Evolutionary conservation across 2,329 filamentous ascomycete species (phyloP), one percentile per base, ranked within the genome.

Genomic region (Clarireedia monteithiana): DNA sequence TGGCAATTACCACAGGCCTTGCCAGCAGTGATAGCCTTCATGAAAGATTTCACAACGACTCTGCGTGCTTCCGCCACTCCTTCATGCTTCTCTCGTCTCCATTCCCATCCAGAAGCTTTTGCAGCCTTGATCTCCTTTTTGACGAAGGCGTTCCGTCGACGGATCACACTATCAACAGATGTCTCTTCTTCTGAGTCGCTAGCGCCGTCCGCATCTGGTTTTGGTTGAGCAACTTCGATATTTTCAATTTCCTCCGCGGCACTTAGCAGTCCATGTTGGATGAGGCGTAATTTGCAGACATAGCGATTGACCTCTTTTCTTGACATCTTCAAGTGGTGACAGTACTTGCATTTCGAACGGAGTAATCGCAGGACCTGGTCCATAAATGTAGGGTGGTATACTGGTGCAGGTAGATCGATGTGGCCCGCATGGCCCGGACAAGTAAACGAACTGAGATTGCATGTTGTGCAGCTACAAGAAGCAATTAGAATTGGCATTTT

Each of bases 321-420:
- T n/a, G 86, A 78, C 69, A 96, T 79, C 68, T 88, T 89, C 63
- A 99, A 84, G 56, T 85, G 84, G 68, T 91, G 86, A 73, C 95
- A 99, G 74, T 96, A 96, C 58, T 86, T 81, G 70, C 94, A 99
- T 71, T 92, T 88, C 53, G 89, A 87, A 64, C 91, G 85, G 20
- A 99, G 79, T 47, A 99, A 77, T 46, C 89, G 86, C 61, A 95
- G 82, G 52, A 91, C 81, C 70, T 96, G 91, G 69, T 96, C 91
- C 77, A 99, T 87, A 68, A 96, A 97, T 2, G 91, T 88, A n/a
- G 92, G 89, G 71, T 99, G 92, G 70, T 97, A 99, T 52, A 96
- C 89, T 48, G 89, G 89, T 12, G 91, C 86, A 14, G 94, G 91
- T 12, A 99, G 84, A 66, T 96, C 90, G 70, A 99, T 95, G 69